Percentiles rank a stretch among this genome's conserved stretches.
phyloP scores from a whole-genome alignment of 2,329 filamentous ascomycete species.

The Microascus cirrosus region DNA sequence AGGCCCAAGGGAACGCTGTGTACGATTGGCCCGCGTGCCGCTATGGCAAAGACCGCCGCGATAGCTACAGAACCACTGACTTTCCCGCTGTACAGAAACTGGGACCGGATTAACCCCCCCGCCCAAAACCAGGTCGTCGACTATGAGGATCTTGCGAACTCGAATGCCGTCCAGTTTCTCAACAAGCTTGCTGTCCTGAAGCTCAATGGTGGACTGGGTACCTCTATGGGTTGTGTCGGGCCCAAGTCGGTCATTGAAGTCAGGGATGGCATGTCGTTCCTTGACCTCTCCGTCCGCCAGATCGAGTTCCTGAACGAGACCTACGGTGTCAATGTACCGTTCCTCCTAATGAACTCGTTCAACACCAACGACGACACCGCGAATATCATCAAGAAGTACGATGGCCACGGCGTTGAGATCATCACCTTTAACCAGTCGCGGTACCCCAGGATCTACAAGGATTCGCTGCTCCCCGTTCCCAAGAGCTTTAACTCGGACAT shows the following conservation, averaged over 20 bases:
- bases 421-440: conserved; percentile 99
- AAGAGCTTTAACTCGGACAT: conserved; percentile 81
- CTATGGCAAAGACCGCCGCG: background rate
- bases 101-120: conserved; percentile 92
- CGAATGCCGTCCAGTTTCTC: conserved; percentile 85
- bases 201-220: conserved; percentile 98
- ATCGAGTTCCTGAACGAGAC: conserved; percentile 99
- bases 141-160: conserved; percentile 82
- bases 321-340: conserved; percentile 93
- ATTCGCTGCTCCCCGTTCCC: conserved; percentile 90
- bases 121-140: conserved; percentile 89
- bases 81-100: conserved; percentile 52
- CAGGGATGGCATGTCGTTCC: conserved; percentile 99
- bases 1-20: conserved; percentile 92
- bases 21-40: conserved; percentile 26
- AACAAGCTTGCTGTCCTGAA: conserved; percentile 97
- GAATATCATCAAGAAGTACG: conserved; percentile 99
- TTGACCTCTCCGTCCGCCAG: conserved; percentile 95
- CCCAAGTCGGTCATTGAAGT: conserved; percentile 99
- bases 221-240: conserved; percentile 98
- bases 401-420: conserved; percentile 99
- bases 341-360: conserved; percentile 99
- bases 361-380: conserved; percentile 98
- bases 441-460: conserved; percentile 96
- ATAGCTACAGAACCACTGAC: conserved; percentile 9